Conservation (phyloP, 176 grass and related monocot genomes). For the Paspalum vaginatum region DNA sequence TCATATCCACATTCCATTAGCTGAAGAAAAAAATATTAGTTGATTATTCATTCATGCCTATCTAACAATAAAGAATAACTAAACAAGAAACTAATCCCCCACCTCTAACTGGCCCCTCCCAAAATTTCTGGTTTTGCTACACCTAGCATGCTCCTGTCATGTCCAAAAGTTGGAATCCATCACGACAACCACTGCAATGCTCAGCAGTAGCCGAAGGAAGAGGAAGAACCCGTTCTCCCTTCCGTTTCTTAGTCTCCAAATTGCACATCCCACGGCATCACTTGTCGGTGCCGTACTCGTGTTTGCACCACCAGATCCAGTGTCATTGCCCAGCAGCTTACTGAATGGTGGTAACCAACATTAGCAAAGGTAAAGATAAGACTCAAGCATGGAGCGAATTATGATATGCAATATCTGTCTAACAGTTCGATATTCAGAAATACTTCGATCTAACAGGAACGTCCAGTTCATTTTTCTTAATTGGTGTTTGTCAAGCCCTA, state of each 20-base stretch:
- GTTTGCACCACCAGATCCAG: constrained; percentile 42
- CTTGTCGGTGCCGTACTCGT: constrained; percentile 38
- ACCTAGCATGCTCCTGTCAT: constrained; percentile 40
- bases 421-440: background rate
- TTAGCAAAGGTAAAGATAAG: background rate
- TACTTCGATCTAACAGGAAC: background rate
- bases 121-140: constrained; percentile 44
- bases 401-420: background rate
- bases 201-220: constrained; percentile 52
- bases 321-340: constrained; percentile 49
- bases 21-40: background rate
- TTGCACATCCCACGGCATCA: constrained; percentile 42
- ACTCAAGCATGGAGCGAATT: background rate
- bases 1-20: constrained; percentile 10
- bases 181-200: constrained; percentile 39
- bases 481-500: constrained; percentile 1
- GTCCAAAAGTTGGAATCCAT: constrained; percentile 65
- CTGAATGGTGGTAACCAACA: constrained; percentile 45
- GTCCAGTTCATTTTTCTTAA: background rate
- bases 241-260: constrained; percentile 59
- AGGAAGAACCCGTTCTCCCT: constrained; percentile 32
- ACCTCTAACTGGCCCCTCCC: background rate
- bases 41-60: constrained; percentile 42
- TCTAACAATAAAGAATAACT: constrained; percentile 66
- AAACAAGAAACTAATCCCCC: constrained; percentile 19